Evolutionary conservation across 805 yeast genomes (phyloP), one percentile per base, ranked within the genome.

Genomic region (Komagataella kurtzmanii): DNA sequence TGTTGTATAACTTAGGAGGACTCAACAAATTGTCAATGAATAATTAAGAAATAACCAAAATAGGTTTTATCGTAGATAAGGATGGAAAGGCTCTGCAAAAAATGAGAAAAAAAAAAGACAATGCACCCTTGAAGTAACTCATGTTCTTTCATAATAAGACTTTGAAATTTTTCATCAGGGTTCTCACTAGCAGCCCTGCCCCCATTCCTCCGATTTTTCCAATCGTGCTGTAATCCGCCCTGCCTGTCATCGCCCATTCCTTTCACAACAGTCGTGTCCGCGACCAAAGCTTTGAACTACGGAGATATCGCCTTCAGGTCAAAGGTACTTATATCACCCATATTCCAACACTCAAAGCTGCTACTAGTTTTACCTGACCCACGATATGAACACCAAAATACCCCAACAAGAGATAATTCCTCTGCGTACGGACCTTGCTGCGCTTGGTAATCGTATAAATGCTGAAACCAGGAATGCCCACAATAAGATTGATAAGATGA

Each of bases 391-490:
- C 18, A 17, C 18, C 40, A 55, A 46, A 43, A 51, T 56, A 43
- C 19, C 57, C 6, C 67, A 70, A 52, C 58, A 63, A n/a, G 86
- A 81, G 61, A 76, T 82, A 40, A 74, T 87, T 36, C 96, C 96
- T 2, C 73, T 79, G n/a, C 83, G 83, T 52, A 76, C 77, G n/a
- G 95, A 87, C 62, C 69, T 81, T 17, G 95, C 90, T 23, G 95
- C 95, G 6, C 70, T 87, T 50, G 95, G 82, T 48, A 88, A 88
- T 72, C 72, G 96, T 62, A 87, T 88, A 61, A 87, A 87, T 64
- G 62, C 64, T 49, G 83, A 80, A 59, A 87, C 95, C 2, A 73
- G 81, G 55, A 66, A 71, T 17, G 72, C 74, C 24, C 96, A 87
- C 69, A 80, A 83, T 62, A 76, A 75, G 56, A 80, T 87, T 51